Conservation (phyloP, 495 filamentous ascomycete species). For the Penicillium daleae region DNA sequence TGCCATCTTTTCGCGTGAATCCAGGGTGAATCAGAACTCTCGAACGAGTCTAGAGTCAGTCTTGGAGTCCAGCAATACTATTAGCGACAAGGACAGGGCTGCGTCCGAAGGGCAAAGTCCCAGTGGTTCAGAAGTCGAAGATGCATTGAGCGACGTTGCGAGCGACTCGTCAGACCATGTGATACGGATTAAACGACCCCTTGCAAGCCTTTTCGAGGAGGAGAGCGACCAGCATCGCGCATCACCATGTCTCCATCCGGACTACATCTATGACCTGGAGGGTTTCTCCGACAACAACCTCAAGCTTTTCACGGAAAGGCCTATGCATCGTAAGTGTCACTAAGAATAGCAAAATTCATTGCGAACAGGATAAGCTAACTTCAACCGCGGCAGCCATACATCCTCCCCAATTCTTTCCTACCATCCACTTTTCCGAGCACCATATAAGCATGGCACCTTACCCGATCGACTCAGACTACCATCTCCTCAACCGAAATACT, state of each 20-base stretch:
- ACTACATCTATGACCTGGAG: conserved; percentile 1
- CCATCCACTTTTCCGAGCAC: conserved; percentile 62
- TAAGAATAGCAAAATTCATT: not conserved
- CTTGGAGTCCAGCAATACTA: not conserved
- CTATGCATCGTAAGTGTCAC: conserved; percentile 25
- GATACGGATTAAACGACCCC: conserved; percentile 2
- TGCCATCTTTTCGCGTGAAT: conserved; percentile 39
- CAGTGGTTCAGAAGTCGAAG: not conserved
- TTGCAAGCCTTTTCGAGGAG: conserved; percentile 25
- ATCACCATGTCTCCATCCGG: conserved; percentile 5
- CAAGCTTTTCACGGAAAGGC: not conserved
- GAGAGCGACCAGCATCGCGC: conserved; percentile 16
- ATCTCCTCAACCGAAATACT: conserved; percentile 50
- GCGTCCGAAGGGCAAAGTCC: not conserved
- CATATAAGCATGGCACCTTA: conserved; percentile 61
- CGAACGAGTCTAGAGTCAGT: not conserved
- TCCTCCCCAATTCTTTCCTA: conserved; percentile 38
- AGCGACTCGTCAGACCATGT: not conserved
- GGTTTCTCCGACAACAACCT: conserved; percentile 3
- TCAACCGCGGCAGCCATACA: conserved; percentile 12
- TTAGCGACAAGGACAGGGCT: not conserved
- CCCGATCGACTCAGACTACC: conserved; percentile 46
- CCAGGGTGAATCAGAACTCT: conserved; percentile 19
- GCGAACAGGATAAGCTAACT: not conserved
- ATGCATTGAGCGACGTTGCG: not conserved